Percentiles rank a stretch among this genome's conserved stretches.
These are phyloP conservation scores for Colletotrichum melonis DNA, from an alignment of 2,329 filamentous ascomycete species.

Conservation along the genomic window DNA sequence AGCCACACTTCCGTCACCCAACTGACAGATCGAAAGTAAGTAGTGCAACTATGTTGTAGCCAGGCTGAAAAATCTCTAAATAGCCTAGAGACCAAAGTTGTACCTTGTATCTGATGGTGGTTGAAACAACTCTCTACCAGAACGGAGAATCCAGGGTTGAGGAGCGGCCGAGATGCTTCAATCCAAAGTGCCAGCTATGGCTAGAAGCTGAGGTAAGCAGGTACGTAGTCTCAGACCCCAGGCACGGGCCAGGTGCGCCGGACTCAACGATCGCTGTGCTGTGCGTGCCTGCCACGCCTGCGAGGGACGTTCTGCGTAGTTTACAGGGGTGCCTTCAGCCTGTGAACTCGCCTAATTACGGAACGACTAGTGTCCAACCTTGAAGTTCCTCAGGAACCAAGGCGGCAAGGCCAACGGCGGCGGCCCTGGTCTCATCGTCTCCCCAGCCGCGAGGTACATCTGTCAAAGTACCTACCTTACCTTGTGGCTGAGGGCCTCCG, in stretches of 20 bases:
- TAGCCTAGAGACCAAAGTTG: no score
- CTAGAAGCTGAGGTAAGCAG: slow-evolving; percentile 13
- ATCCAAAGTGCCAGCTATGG: not conserved
- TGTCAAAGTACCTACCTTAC: not conserved
- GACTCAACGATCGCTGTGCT: slow-evolving; percentile 3
- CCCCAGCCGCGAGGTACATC: slow-evolving; percentile 3
- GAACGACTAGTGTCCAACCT: slow-evolving; percentile 12
- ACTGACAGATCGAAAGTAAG: no score
- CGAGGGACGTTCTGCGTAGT: not conserved
- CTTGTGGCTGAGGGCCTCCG: not conserved
- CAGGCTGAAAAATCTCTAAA: no score
- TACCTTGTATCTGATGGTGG: no score
- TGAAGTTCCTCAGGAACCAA: slow-evolving; percentile 4
- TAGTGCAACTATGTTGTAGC: no score
- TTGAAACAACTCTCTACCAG: no score
- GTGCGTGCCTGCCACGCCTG: no score
- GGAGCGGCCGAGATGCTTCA: no score
- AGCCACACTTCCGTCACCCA: not conserved
- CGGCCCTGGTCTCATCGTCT: not conserved
- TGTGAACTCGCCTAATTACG: slow-evolving; percentile 28
- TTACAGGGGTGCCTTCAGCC: slow-evolving; percentile 17
- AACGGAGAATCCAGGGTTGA: no score
- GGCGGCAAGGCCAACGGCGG: not conserved
- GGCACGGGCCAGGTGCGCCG: not conserved
- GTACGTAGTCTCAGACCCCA: not conserved